A percentile compares a stretch with the other conserved stretches of the same genome.
These are phyloP conservation scores for Zizania palustris DNA, from an alignment of 202 grass and related monocot species.

Conservation along the genomic window DNA sequence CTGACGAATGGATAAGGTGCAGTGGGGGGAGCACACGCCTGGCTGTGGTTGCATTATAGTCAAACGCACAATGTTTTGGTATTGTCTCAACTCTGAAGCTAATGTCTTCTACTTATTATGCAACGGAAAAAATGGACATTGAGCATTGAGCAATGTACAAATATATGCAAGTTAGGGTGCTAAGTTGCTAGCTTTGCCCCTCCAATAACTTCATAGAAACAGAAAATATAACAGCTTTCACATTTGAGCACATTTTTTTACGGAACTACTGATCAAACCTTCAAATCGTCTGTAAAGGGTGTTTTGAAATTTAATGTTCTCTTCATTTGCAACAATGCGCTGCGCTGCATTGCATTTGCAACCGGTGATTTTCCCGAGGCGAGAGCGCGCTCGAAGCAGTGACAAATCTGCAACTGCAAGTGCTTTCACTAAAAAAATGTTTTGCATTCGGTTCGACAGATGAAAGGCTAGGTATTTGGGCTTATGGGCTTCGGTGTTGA, in stretches of 20 bases:
- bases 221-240: background rate
- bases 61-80: too few species aligned
- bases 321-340: too few species aligned
- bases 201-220: conserved; percentile 18
- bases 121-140: too few species aligned
- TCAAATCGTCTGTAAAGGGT: background rate
- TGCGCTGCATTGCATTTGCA: too few species aligned
- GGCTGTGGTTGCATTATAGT: conserved; percentile 37
- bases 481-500: background rate
- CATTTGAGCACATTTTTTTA: background rate
- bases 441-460: too few species aligned
- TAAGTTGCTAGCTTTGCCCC: conserved; percentile 10
- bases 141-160: background rate
- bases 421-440: too few species aligned
- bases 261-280: background rate
- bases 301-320: background rate
- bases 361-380: too few species aligned
- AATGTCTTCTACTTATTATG: too few species aligned
- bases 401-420: too few species aligned
- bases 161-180: conserved; percentile 5
- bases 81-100: too few species aligned
- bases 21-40: background rate
- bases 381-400: too few species aligned
- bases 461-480: too few species aligned
- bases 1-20: conserved; percentile 27